Conservation (phyloP, 441 rosid species). For the Pelargonium fulgidum region DNA sequence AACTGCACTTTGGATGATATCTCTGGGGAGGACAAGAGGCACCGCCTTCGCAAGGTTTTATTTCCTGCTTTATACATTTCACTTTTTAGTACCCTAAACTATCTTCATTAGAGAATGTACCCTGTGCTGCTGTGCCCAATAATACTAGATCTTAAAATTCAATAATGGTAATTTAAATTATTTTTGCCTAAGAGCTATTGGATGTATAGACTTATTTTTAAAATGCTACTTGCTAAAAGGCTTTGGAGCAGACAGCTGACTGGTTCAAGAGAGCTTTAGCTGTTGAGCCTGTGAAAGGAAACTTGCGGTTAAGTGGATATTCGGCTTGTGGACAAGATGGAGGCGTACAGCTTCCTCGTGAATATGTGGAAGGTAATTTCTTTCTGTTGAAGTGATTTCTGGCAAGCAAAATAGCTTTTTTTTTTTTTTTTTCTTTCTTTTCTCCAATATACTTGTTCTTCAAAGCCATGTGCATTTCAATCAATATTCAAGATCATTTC, state of each 20-base stretch:
- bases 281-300: conserved; percentile 97
- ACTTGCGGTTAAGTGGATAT: conserved; percentile 91
- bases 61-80: background rate
- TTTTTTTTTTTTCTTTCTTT: no score
- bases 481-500: conserved; percentile 14
- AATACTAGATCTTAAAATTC: background rate
- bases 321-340: conserved; percentile 99
- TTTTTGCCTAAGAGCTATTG: conserved; percentile 8
- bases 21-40: conserved; percentile 78
- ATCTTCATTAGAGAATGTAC: background rate
- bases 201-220: conserved; percentile 21
- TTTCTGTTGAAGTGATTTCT: conserved; percentile 15
- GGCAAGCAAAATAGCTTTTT: conserved; percentile 1
- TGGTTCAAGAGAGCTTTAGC: conserved; percentile 93
- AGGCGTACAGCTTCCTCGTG: conserved; percentile 94
- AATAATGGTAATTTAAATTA: conserved; percentile 3
- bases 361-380: conserved; percentile 79
- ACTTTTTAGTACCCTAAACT: background rate
- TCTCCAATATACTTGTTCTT: conserved; percentile 6
- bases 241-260: conserved; percentile 89
- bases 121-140: background rate
- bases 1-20: conserved; percentile 91
- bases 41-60: conserved; percentile 77
- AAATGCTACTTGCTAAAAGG: conserved; percentile 44
- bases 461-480: conserved; percentile 2